Evolutionary conservation across 192 early-diverging fungal species (phyloP).

Genomic region (Coemansia erecta): DNA sequence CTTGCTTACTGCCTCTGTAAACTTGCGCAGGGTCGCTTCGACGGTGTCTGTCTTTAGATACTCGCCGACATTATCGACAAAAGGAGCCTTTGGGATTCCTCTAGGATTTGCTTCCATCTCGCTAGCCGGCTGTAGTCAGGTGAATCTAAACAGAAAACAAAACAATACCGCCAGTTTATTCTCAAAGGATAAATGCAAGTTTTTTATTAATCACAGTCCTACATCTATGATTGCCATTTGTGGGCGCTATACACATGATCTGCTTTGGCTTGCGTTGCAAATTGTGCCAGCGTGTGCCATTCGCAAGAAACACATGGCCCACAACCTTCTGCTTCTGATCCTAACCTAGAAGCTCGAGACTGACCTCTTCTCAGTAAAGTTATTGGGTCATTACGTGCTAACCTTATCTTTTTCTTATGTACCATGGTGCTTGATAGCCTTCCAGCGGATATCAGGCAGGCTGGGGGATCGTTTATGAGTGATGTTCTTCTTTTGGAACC

Average conservation of each 20-base stretch:
- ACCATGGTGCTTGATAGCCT: not conserved
- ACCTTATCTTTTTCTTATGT: not conserved
- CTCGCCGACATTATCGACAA: slow-evolving; percentile 90
- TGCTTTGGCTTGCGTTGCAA: not conserved
- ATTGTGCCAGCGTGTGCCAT: not conserved
- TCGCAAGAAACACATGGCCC: not conserved
- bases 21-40: slow-evolving; percentile 86
- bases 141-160: not conserved
- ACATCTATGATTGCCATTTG: slow-evolving; percentile 1
- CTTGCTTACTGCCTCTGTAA: slow-evolving; percentile 91
- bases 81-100: slow-evolving; percentile 94
- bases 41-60: slow-evolving; percentile 74
- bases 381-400: not conserved
- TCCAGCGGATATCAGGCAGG: not conserved
- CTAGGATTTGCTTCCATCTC: slow-evolving; percentile 77
- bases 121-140: not conserved
- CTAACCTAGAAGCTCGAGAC: too few relatives aligned
- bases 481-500: not conserved
- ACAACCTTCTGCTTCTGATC: not conserved
- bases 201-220: not conserved
- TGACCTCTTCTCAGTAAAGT: too few relatives aligned
- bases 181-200: not conserved
- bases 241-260: slow-evolving; percentile 16
- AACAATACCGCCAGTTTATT: not conserved
- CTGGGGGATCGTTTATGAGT: not conserved